Percentiles rank a stretch among this genome's conserved stretches.
Conservation (phyloP, 2,329 filamentous ascomycete species). For the Penicillium sp. region DNA sequence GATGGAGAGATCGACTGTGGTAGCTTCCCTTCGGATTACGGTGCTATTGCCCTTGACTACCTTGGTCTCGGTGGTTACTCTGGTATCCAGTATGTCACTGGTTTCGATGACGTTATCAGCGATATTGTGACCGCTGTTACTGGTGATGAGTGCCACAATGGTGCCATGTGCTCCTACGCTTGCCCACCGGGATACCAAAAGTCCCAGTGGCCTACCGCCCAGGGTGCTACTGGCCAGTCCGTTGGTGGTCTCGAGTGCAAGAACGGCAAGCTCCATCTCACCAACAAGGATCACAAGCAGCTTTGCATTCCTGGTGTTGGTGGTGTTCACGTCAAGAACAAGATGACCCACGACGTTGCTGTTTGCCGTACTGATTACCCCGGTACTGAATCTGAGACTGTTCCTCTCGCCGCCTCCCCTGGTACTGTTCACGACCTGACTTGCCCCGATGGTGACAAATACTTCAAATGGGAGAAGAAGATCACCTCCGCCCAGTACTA, state of each 20-base stretch:
- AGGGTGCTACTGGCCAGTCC: constrained; percentile 78
- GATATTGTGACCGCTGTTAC: constrained; percentile 63
- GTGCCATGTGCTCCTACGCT: constrained; percentile 83
- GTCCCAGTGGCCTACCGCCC: constrained; percentile 77
- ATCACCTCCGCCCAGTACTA: constrained; percentile 93
- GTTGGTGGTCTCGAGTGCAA: constrained; percentile 81
- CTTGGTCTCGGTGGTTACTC: constrained; percentile 72
- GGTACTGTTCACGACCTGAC: constrained; percentile 64
- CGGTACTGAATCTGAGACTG: constrained; percentile 81
- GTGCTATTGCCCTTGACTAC: constrained; percentile 69
- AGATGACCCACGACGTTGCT: constrained; percentile 62
- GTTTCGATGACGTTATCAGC: constrained; percentile 55
- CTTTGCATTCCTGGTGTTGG: constrained; percentile 74
- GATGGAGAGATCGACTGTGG: constrained; percentile 69
- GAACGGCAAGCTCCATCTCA: constrained; percentile 71
- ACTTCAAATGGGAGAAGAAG: constrained; percentile 75
- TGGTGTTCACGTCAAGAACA: constrained; percentile 72
- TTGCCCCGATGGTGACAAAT: constrained; percentile 68
- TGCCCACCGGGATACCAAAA: constrained; percentile 92
- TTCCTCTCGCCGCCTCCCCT: constrained; percentile 65
- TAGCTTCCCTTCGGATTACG: constrained; percentile 76
- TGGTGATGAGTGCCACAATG: constrained; percentile 60
- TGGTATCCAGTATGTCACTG: constrained; percentile 68
- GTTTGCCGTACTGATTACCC: constrained; percentile 97
- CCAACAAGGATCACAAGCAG: constrained; percentile 62